Evolutionary conservation across 768 basidiomycete genomes (phyloP), one percentile per base, ranked within the genome.

Genomic region (Phaeotremella fagi): DNA sequence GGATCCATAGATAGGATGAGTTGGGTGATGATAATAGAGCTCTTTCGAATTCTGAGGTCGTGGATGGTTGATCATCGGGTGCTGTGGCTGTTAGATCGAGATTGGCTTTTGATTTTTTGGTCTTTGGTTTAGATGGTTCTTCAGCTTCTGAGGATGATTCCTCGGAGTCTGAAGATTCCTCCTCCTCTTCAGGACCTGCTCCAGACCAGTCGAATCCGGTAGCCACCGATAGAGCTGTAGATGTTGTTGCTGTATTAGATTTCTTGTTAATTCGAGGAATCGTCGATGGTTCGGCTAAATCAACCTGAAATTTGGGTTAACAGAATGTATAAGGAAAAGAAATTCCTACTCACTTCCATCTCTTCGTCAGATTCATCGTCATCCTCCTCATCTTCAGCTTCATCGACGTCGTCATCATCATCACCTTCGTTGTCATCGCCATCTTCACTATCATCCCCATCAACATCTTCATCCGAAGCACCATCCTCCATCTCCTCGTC

Each of bases 1-100:
- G 92, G 54, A 99, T 85, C 95, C 95, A 99, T 28, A 98, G 80
- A 76, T 87, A 95, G 0, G 95, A 98, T 5, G 92, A 98, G 71
- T 95, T 90, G 1, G 95, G 94, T 0, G 94, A 91, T 25, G 89
- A 88, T 33, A 98, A 80, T 42, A 99, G 81, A 29, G 88, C 77
- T 12, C 95, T 83, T 74, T 99, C 95, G 64, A 97, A 99, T 72
- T 99, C 94, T 27, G 86, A 82, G 56, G 86, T 88, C 1, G 95
- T 95, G 70, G 90, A 88, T 1, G 95, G 95, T 20, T 79, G 79
- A 63, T 84, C 86, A 33, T 80, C 83, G 52, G 90, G 88, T 79
- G 97, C 84, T 55, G 94, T 86, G 23, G 84, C 87, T 0, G 95
- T 97, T 26, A 69, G 63, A 59, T 78, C 77, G 48, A 72, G 53